Evolutionary conservation across 2,329 filamentous ascomycete species (phyloP), one percentile per base, ranked within the genome.

Genomic region (Sphaerostilbella broomeana): DNA sequence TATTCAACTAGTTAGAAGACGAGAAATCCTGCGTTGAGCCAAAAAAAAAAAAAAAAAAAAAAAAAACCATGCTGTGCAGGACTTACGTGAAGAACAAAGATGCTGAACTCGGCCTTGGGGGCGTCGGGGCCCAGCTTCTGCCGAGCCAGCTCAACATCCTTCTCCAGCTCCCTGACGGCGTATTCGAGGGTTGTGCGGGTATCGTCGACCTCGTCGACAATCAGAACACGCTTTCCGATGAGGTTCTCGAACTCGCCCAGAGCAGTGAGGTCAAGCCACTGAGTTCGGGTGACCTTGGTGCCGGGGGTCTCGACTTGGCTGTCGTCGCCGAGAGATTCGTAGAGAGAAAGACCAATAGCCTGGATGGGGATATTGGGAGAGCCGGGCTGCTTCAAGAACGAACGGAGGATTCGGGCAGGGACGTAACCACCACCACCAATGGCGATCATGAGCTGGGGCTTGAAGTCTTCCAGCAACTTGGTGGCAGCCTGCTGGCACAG

Each of bases 371-470:
- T 98, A 71, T 98, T 98, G 65, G 88, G 81, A 47, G 73, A 77
- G 53, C 84, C 86, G 44, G 86, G 75, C 60, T 80, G 78, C 75
- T 94, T 95, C 63, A 98, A 84, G 74, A 98, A 98, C 15, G 92
- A 97, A 48, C 92, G 86, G 49, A 98, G 78, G 63, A 98, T 98
- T 55, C 92, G 86, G 31, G 92, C 92, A 46, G 92, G 92, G 27
- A 98, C 88, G 66, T 95, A 98, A 56, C 92, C 92, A 55, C 92
- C 92, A 50, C 92, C 92, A 55, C 92, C 92, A 62, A 97, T 97
- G 60, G 92, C 92, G 64, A 98, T 94, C 76, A 98, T 95, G 53
- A 98, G 84, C 64, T 95, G 86, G 26, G 92, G 92, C 61, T 87
- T 76, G 73, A 95, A 88, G 12, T 86, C 79, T 60, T 81, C 70